Percentiles rank a stretch among this genome's conserved stretches.
Conservation (phyloP, 345 rosid genomes). For the Pugionium dolabratum region DNA sequence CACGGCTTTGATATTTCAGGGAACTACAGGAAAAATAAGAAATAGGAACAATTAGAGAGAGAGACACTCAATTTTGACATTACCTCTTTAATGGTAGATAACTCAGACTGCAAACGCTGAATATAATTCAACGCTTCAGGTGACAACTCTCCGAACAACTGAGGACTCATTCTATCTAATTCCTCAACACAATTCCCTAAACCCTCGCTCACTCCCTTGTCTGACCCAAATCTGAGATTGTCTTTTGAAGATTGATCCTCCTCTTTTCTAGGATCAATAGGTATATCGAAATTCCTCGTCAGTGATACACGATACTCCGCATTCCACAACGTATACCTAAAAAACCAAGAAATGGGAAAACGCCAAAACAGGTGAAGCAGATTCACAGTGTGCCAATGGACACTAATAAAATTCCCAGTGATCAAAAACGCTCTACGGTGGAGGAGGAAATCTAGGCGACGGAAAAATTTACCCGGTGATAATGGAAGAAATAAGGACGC, state of each 20-base stretch:
- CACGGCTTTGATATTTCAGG: no score
- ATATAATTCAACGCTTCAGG: constrained; percentile 68
- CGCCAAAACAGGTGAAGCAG: no score
- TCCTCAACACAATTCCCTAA: constrained; percentile 45
- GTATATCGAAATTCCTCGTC: constrained; percentile 66
- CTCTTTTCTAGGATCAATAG: constrained; percentile 35
- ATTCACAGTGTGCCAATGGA: no score
- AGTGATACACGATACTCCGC: constrained; percentile 84
- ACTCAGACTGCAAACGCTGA: constrained; percentile 64
- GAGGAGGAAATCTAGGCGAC: not conserved
- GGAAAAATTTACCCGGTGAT: constrained; percentile 66
- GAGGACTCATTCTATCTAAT: constrained; percentile 53
- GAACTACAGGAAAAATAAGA: no score
- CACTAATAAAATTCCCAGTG: not conserved
- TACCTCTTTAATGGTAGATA: constrained; percentile 61
- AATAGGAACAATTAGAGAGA: no score
- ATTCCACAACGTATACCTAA: constrained; percentile 89
- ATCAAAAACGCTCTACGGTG: not conserved
- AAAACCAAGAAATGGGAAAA: no score
- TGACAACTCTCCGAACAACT: constrained; percentile 64
- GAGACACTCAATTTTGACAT: not conserved
- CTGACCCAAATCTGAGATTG: constrained; percentile 33
- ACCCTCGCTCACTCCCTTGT: constrained; percentile 40
- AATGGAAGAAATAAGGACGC: constrained; percentile 74
- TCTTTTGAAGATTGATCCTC: constrained; percentile 28